These are phyloP conservation scores for Cystofilobasidium macerans DNA, from an alignment of 768 basidiomycete genomes.

Conservation along the genomic window DNA sequence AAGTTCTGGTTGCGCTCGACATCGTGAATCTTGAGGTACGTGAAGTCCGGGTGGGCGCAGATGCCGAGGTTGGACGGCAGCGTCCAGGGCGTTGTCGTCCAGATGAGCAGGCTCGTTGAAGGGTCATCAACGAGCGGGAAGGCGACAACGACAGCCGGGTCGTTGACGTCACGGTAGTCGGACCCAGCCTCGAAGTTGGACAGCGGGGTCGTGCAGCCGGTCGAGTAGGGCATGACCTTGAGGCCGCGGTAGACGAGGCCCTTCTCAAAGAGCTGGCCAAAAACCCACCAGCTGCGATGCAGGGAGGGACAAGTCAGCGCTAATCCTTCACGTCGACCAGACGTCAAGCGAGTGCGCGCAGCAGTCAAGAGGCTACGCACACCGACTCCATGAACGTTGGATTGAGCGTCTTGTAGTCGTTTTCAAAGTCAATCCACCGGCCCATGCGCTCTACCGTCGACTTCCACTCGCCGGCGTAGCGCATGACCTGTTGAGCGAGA, in stretches of 20 bases:
- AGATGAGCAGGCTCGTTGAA: slow-evolving; percentile 75
- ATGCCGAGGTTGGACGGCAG: slow-evolving; percentile 88
- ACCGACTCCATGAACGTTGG: slow-evolving; percentile 90
- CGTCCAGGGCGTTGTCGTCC: slow-evolving; percentile 99
- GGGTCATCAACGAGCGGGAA: slow-evolving; percentile 93
- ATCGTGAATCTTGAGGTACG: slow-evolving; percentile 94
- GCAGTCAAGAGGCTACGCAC: neutral
- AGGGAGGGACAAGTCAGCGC: neutral
- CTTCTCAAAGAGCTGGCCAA: slow-evolving; percentile 84
- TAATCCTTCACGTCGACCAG: no score
- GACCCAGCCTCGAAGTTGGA: slow-evolving; percentile 95
- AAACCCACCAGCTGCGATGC: slow-evolving; percentile 76
- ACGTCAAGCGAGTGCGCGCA: neutral
- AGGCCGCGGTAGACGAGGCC: slow-evolving; percentile 84
- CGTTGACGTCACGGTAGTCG: slow-evolving; percentile 83
- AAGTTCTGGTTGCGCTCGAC: slow-evolving; percentile 73
- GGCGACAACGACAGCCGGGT: slow-evolving; percentile 86
- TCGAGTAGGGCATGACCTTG: slow-evolving; percentile 96
- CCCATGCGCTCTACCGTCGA: slow-evolving; percentile 93
- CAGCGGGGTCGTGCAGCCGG: slow-evolving; percentile 85
- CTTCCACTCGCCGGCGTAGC: slow-evolving; percentile 89
- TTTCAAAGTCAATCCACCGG: slow-evolving; percentile 99
- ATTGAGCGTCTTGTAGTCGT: slow-evolving; percentile 97
- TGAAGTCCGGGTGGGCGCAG: slow-evolving; percentile 92
- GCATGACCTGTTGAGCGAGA: slow-evolving; percentile 54